Evolutionary conservation across 768 basidiomycete species (phyloP).

Genomic region (Termitomyces sp.): DNA sequence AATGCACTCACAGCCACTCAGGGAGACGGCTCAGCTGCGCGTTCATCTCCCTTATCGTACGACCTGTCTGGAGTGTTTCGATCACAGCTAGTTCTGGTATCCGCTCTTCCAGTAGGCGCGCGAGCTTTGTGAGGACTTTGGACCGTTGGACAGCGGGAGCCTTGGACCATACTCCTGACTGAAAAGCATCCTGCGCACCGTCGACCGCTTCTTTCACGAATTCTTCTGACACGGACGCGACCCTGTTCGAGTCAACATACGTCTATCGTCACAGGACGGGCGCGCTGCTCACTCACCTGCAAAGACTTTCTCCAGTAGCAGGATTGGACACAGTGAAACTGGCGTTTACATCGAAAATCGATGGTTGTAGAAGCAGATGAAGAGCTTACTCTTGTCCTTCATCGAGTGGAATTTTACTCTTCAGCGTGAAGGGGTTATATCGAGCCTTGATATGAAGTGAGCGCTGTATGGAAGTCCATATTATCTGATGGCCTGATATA

Average conservation of each 20-base stretch:
- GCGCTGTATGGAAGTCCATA: conserved; percentile 1
- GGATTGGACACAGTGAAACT: conserved; percentile 61
- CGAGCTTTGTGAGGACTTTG: conserved; percentile 57
- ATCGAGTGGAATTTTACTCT: neutral
- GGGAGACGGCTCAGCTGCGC: conserved; percentile 73
- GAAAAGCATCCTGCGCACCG: conserved; percentile 52
- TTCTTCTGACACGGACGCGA: conserved; percentile 44
- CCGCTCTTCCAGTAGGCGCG: conserved; percentile 51
- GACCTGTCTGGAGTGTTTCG: conserved; percentile 74
- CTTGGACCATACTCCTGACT: conserved; percentile 70
- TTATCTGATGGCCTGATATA: neutral
- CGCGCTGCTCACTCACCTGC: conserved; percentile 36
- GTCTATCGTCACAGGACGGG: neutral
- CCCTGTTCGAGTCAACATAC: conserved; percentile 27
- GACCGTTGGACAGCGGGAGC: conserved; percentile 55
- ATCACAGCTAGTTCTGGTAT: conserved; percentile 54
- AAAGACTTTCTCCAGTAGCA: conserved; percentile 56
- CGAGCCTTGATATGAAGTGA: conserved; percentile 9
- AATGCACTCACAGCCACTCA: conserved; percentile 70
- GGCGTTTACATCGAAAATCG: neutral
- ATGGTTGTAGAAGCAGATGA: neutral
- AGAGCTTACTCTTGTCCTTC: conserved; percentile 17
- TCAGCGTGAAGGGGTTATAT: conserved; percentile 3
- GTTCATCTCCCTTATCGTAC: conserved; percentile 80
- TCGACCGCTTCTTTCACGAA: conserved; percentile 48